These are phyloP conservation scores for Fusarium sp. DNA, from an alignment of 2,329 filamentous ascomycete species.

Conservation along the genomic window DNA sequence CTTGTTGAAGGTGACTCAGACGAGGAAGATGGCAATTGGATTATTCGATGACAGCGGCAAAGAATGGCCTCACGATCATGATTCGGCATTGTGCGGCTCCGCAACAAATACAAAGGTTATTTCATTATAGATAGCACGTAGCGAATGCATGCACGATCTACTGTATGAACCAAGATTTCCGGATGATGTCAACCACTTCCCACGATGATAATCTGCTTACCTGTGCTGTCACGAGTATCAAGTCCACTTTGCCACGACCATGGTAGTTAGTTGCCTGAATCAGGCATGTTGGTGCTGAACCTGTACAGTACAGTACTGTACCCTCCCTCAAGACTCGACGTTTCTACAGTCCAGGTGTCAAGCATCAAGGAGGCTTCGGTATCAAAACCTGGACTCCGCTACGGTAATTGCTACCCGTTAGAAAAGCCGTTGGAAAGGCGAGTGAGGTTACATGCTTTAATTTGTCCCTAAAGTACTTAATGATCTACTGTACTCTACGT, in stretches of 20 bases:
- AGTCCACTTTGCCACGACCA: constrained; percentile 17
- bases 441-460: constrained; percentile 5
- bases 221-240: constrained; percentile 9
- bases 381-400: constrained; percentile 21
- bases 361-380: constrained; percentile 10
- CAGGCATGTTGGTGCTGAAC: constrained; percentile 16
- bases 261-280: constrained; percentile 9
- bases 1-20: constrained; percentile 58
- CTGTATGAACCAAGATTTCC: constrained; percentile 17
- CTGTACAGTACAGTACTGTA: constrained; percentile 23
- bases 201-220: constrained; percentile 4
- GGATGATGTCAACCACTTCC: constrained; percentile 22
- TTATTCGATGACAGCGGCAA: constrained; percentile 39
- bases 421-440: constrained; percentile 13
- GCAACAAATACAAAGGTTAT: constrained; percentile 10
- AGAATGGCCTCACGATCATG: background rate
- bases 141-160: constrained; percentile 34
- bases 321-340: constrained; percentile 15
- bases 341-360: background rate
- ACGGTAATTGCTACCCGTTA: constrained; percentile 4
- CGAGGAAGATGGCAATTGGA: constrained; percentile 48
- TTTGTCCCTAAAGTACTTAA: background rate
- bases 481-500: constrained; percentile 5
- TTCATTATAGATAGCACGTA: constrained; percentile 22
- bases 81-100: constrained; percentile 13